Evolutionary conservation across 768 basidiomycete species (phyloP), one percentile per base, ranked within the genome.

Genomic region (Lentinula boryana): DNA sequence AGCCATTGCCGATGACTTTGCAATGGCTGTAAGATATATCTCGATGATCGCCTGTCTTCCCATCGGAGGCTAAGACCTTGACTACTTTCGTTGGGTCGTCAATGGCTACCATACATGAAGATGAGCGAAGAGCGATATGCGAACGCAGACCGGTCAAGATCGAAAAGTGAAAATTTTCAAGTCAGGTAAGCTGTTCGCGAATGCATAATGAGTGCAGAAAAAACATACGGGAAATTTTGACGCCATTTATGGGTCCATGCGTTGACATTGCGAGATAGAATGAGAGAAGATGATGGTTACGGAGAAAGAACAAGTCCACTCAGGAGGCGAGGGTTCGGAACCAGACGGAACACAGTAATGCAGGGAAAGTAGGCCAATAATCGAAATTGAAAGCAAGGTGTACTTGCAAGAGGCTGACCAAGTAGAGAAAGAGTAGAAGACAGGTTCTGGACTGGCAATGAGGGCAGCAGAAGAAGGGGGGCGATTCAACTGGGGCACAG

Each of bases 1-100:
- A 96, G 74, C 97, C 97, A 71, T 99, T 98, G 60, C 97, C 97
- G 70, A 95, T 91, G 71, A 99, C 93, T 78, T 97, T 98, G 83
- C 91, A 96, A 74, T 92, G 95, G 67, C 92, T 97, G 79, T 99
- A 99, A 52, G 88, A 84, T 69, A 98, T 86, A 67, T 95, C 90
- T 69, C 83, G 82, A 64, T 90, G 88, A 54, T 91, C 89, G 68
- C 92, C 94, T 5, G 88, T 78, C 84, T 95, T 98, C 76, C 97
- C 97, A 69, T 95, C 91, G 63, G 89, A 92, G 61, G 95, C 96
- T 72, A 91, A 81, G 68, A 99, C 97, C 74, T 92, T 94, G 79
- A 96, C 89, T 70, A 97, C 84, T 78, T 92, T 92, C 75, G 89
- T 84, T n/a, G 96, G 94, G 79, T 99, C 96, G 79, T 98, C 97